Percentiles rank a stretch among this genome's conserved stretches.
Conservation (phyloP, 306 rosid genomes). For the Gynostemma pentaphyllum region DNA sequence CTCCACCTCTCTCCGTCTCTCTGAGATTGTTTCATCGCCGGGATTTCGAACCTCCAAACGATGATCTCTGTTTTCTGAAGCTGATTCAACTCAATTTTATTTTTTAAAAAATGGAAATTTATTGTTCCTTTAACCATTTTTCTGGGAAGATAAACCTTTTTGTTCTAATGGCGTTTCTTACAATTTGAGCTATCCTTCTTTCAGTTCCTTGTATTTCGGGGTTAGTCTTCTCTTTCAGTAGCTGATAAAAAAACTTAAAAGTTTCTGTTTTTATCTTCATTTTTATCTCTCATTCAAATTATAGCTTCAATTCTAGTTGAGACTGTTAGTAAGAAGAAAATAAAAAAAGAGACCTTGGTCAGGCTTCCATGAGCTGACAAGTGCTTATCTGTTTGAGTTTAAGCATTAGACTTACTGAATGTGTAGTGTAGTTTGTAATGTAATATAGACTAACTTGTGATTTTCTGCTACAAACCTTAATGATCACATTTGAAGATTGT, state of each 20-base stretch:
- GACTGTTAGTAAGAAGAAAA: too few relatives aligned
- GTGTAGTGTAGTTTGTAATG: background rate
- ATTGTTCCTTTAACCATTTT: background rate
- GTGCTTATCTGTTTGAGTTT: background rate
- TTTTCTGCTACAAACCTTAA: background rate
- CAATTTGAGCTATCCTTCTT: background rate
- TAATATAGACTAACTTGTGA: too few relatives aligned
- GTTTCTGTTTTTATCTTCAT: background rate
- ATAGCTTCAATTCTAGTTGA: background rate
- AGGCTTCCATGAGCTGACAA: background rate
- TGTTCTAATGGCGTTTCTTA: background rate
- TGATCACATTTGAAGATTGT: background rate
- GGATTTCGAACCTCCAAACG: background rate
- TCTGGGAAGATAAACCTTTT: background rate
- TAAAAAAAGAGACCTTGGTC: background rate
- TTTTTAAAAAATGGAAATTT: background rate
- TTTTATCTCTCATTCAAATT: background rate
- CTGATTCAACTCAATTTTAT: too few relatives aligned
- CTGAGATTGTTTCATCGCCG: background rate
- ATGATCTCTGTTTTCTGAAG: too few relatives aligned
- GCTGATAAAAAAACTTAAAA: background rate
- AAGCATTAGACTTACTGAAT: background rate
- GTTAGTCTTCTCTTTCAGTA: slow-evolving; percentile 6
- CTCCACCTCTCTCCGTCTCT: slow-evolving; percentile 17
- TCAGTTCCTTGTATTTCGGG: slow-evolving; percentile 19